Conservation (phyloP, 306 rosid genomes). For the Mimosa pudica region DNA sequence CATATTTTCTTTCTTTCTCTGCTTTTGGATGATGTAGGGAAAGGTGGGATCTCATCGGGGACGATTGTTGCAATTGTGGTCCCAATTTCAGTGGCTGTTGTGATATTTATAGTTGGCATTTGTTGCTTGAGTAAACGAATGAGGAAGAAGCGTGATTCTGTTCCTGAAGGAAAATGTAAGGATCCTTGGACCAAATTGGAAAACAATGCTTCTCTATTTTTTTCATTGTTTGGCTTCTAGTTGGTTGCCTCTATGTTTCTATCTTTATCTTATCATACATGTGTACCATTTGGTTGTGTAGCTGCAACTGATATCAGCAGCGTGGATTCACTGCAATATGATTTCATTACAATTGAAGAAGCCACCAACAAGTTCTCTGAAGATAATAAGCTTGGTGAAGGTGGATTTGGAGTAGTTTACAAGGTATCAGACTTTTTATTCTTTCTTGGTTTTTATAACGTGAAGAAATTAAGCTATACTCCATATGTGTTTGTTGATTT, state of each 20-base stretch:
- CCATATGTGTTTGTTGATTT: neutral
- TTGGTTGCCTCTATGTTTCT: neutral
- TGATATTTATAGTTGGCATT: slow-evolving; percentile 31
- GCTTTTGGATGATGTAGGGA: slow-evolving; percentile 32
- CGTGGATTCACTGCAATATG: slow-evolving; percentile 49
- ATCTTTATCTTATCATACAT: neutral
- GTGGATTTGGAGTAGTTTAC: slow-evolving; percentile 62
- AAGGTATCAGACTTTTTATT: slow-evolving; percentile 37
- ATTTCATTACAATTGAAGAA: slow-evolving; percentile 37
- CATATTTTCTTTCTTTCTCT: neutral
- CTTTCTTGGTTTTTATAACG: neutral
- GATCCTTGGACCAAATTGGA: neutral
- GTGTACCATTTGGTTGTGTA: slow-evolving; percentile 19
- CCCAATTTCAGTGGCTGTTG: slow-evolving; percentile 21
- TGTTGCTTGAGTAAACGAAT: slow-evolving; percentile 32
- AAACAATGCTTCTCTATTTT: too few relatives aligned
- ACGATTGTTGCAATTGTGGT: slow-evolving; percentile 43
- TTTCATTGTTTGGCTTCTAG: neutral
- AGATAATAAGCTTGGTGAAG: slow-evolving; percentile 53
- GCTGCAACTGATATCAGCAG: neutral
- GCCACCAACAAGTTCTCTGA: slow-evolving; percentile 57
- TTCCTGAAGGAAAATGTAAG: slow-evolving; percentile 33
- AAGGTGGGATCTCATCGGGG: slow-evolving; percentile 26
- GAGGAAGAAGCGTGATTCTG: slow-evolving; percentile 25
- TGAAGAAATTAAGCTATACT: neutral